These are phyloP conservation scores for Paxillus involutus DNA, from an alignment of 768 basidiomycete genomes.

Conservation along the genomic window DNA sequence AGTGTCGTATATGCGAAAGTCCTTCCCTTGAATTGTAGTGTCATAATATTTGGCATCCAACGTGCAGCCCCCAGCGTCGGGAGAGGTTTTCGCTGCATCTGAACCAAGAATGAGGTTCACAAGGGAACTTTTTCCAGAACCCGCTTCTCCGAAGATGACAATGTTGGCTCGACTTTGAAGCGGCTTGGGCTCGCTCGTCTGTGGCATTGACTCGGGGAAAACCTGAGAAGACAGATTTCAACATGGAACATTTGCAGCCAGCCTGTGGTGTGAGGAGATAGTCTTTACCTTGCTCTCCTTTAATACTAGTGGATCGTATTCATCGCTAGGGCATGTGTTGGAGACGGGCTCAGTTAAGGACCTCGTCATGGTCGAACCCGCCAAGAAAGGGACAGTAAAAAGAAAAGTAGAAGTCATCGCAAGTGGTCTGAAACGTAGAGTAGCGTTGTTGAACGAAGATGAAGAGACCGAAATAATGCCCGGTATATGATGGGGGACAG, in stretches of 20 bases:
- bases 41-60: slow-evolving; percentile 30
- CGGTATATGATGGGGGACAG: not conserved
- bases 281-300: slow-evolving; percentile 13
- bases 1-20: slow-evolving; percentile 35
- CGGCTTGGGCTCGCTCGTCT: slow-evolving; percentile 9
- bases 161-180: slow-evolving; percentile 20
- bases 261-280: not conserved
- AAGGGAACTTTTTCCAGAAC: slow-evolving; percentile 41
- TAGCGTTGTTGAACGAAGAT: not conserved
- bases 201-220: not conserved
- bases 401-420: not conserved
- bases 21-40: slow-evolving; percentile 12
- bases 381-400: not conserved
- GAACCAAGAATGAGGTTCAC: slow-evolving; percentile 39
- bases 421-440: not conserved
- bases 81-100: slow-evolving; percentile 29
- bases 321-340: not conserved
- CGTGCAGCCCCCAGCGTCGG: slow-evolving; percentile 33
- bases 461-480: too few species aligned
- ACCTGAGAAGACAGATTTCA: not conserved
- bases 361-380: slow-evolving; percentile 1
- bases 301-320: not conserved
- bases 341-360: not conserved
- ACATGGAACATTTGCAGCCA: slow-evolving; percentile 6
- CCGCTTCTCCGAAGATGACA: slow-evolving; percentile 31